Conservation (phyloP, 2,329 filamentous ascomycete species). For the Orbilia ellipsospora region DNA sequence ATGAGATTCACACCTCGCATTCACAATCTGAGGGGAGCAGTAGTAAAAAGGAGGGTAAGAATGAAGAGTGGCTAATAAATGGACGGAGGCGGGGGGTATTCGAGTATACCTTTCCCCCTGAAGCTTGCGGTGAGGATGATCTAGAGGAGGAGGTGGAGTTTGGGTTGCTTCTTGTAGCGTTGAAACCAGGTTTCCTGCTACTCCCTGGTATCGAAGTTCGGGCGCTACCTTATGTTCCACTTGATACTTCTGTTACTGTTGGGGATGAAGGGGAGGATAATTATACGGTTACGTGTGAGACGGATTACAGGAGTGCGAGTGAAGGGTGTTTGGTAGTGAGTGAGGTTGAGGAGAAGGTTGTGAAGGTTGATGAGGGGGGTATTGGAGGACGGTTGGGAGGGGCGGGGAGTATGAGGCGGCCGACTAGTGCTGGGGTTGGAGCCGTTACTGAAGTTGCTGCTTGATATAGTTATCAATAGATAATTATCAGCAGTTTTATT, state of each 20-base stretch:
- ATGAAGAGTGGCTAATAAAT: conserved; percentile 52
- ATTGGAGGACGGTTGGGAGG: conserved; percentile 41
- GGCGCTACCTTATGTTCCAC: conserved; percentile 65
- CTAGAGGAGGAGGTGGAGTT: conserved; percentile 68
- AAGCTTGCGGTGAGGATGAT: conserved; percentile 54
- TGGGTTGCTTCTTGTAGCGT: conserved; percentile 79
- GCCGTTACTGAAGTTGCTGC: conserved; percentile 12
- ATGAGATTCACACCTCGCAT: conserved; percentile 75
- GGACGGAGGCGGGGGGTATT: conserved; percentile 49
- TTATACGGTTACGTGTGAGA: conserved; percentile 72
- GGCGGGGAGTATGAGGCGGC: conserved; percentile 43
- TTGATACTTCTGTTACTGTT: conserved; percentile 57
- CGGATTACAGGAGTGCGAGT: conserved; percentile 80
- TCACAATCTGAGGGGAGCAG: conserved; percentile 67
- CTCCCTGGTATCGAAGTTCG: conserved; percentile 83
- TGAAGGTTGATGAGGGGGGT: conserved; percentile 39
- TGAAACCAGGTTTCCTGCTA: conserved; percentile 80
- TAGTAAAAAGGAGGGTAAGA: conserved; percentile 16
- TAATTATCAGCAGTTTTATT: neutral
- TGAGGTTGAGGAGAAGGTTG: conserved; percentile 66
- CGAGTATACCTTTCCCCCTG: conserved; percentile 60
- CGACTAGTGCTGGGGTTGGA: conserved; percentile 28
- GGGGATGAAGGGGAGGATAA: conserved; percentile 37
- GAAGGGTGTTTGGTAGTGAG: conserved; percentile 80
- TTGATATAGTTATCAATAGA: neutral